Percentiles rank a stretch among this genome's conserved stretches.
phyloP scores from a whole-genome alignment of 768 basidiomycete genomes.

The Mycena pura region DNA sequence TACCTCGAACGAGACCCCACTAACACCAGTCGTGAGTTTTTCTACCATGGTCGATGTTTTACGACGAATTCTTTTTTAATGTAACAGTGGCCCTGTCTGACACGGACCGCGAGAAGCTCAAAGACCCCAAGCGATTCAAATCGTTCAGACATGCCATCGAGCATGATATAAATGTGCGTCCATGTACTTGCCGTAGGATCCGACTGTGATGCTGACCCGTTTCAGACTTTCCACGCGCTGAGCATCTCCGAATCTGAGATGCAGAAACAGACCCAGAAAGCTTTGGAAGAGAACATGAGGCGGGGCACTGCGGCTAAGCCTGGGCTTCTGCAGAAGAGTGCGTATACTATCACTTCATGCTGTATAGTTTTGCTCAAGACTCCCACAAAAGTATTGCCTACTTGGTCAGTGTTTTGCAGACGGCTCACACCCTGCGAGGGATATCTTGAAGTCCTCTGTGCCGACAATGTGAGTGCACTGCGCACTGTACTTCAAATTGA shows the following conservation, averaged over 20 bases:
- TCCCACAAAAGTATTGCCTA: background rate
- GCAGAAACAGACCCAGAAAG: background rate
- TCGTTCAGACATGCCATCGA: conserved; percentile 8
- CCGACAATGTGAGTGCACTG: conserved; percentile 7
- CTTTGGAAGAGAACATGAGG: background rate
- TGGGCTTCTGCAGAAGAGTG: conserved; percentile 8
- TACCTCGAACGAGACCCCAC: background rate
- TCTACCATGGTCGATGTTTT: too few relatives aligned
- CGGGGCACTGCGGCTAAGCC: conserved; percentile 5
- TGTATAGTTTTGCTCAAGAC: background rate
- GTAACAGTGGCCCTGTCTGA: background rate
- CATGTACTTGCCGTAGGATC: background rate
- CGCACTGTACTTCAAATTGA: too few relatives aligned
- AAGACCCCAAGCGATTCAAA: background rate
- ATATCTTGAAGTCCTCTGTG: conserved; percentile 9
- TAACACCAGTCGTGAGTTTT: background rate
- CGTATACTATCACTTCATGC: background rate
- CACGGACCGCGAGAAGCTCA: conserved; percentile 9
- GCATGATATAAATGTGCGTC: conserved; percentile 12
- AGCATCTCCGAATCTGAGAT: conserved; percentile 5
- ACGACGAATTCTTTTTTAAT: too few relatives aligned
- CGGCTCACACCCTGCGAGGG: conserved; percentile 20
- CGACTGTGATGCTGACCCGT: background rate
- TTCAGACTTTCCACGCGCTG: conserved; percentile 3
- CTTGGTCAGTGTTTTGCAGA: conserved; percentile 16